Percentiles rank a stretch among this genome's conserved stretches.
Conservation (phyloP, 129 eudicot species). For the Helianthus tuberosus region DNA sequence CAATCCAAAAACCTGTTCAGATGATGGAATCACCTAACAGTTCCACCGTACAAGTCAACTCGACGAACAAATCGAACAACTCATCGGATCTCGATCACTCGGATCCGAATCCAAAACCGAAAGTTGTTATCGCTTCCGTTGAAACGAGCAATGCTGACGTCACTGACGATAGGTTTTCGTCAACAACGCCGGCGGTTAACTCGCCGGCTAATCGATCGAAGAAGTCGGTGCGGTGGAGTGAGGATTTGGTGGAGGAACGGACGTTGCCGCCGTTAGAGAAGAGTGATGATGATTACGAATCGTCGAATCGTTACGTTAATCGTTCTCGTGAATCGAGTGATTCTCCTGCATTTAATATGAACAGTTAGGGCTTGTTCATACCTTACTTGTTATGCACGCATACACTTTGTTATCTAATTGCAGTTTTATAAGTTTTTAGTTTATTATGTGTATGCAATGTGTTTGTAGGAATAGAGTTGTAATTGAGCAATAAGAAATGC, state of each 20-base stretch:
- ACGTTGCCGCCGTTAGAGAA: slow-evolving; percentile 43
- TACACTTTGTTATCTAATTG: background rate
- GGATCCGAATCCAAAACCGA: slow-evolving; percentile 25
- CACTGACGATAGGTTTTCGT: slow-evolving; percentile 29
- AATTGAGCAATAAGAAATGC: slow-evolving; percentile 1
- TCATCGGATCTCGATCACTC: slow-evolving; percentile 33
- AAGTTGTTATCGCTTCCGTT: slow-evolving; percentile 4
- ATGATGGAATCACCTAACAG: slow-evolving; percentile 33
- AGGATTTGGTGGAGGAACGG: slow-evolving; percentile 66
- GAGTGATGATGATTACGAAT: slow-evolving; percentile 26
- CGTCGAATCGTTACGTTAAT: slow-evolving; percentile 29
- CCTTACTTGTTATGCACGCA: slow-evolving; percentile 8
- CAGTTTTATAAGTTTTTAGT: background rate
- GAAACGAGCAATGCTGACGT: slow-evolving; percentile 28
- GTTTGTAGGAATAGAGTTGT: slow-evolving; percentile 2
- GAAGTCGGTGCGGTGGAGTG: slow-evolving; percentile 86
- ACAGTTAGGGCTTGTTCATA: slow-evolving; percentile 42
- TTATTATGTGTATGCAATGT: background rate
- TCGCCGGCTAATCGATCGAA: slow-evolving; percentile 47
- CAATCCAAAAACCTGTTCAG: slow-evolving; percentile 11
- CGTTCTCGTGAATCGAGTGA: background rate
- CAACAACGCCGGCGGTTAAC: slow-evolving; percentile 26
- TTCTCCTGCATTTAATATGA: slow-evolving; percentile 52
- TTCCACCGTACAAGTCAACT: slow-evolving; percentile 4
- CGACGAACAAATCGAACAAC: slow-evolving; percentile 17